A percentile compares a stretch with the other conserved stretches of the same genome.
phyloP scores from a whole-genome alignment of 1,284 basidiomycete genomes.

The Ganoderma lingzhi region DNA sequence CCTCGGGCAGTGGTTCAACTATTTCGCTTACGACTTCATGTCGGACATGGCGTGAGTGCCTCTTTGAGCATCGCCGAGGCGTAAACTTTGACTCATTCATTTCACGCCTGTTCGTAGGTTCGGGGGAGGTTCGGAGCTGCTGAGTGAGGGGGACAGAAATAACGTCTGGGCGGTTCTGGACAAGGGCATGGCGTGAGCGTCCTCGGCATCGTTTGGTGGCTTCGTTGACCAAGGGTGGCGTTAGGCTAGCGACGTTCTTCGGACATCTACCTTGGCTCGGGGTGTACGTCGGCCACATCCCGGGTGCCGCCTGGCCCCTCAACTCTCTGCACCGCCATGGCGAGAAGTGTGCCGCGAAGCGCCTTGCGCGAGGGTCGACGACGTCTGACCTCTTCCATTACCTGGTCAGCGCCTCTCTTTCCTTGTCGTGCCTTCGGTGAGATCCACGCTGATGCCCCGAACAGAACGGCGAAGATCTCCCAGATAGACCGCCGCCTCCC shows the following conservation, averaged over 20 bases:
- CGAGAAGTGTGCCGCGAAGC: slow-evolving; percentile 16
- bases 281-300: slow-evolving; percentile 22
- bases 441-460: neutral
- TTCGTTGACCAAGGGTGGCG: neutral
- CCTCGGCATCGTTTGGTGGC: no score
- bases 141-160: slow-evolving; percentile 29
- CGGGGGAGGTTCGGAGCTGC: slow-evolving; percentile 35
- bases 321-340: slow-evolving; percentile 14
- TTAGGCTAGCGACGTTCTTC: slow-evolving; percentile 21
- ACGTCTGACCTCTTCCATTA: slow-evolving; percentile 36
- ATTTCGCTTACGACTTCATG: slow-evolving; percentile 50
- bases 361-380: slow-evolving; percentile 21
- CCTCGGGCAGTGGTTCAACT: slow-evolving; percentile 55
- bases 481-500: slow-evolving; percentile 24
- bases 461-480: slow-evolving; percentile 34
- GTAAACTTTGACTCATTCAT: neutral
- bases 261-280: slow-evolving; percentile 33
- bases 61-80: no score
- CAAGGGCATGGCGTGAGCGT: slow-evolving; percentile 24
- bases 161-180: slow-evolving; percentile 27
- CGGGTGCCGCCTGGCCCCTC: slow-evolving; percentile 20
- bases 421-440: neutral
- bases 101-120: slow-evolving; percentile 23
- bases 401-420: slow-evolving; percentile 16
- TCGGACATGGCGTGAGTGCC: slow-evolving; percentile 38